Conservation (phyloP, 148 eudicot genomes). For the Agrostemma githago region DNA sequence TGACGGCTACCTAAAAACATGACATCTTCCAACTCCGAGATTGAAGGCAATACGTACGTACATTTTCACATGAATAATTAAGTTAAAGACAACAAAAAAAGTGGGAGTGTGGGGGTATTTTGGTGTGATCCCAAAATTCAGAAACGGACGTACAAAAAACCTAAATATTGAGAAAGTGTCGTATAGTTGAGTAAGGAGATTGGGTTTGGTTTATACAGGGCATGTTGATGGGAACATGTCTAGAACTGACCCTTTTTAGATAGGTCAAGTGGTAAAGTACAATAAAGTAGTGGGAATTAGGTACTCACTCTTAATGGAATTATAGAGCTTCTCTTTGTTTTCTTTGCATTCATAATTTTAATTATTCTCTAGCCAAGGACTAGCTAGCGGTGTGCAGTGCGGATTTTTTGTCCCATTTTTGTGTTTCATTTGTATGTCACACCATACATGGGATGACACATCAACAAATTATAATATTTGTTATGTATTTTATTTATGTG, state of each 20-base stretch:
- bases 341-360: too few species aligned
- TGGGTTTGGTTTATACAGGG: neutral
- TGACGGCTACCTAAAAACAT: too few species aligned
- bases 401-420: too few species aligned
- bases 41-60: too few species aligned
- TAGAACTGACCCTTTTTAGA: neutral
- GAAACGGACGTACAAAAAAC: constrained; percentile 6
- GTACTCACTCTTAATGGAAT: neutral
- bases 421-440: too few species aligned
- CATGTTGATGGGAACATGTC: neutral
- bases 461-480: too few species aligned
- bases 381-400: too few species aligned
- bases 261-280: constrained; percentile 11
- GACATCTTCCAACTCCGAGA: too few species aligned
- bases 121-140: neutral
- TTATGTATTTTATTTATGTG: too few species aligned
- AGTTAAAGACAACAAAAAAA: neutral
- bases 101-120: neutral
- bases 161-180: neutral
- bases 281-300: neutral
- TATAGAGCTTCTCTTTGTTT: neutral
- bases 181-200: neutral
- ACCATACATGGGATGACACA: too few species aligned
- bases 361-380: neutral
- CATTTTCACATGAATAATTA: neutral